Base-by-base conservation (phyloP, 2,329 filamentous ascomycete genomes). In the Fusarium oligoseptatum region DNA sequence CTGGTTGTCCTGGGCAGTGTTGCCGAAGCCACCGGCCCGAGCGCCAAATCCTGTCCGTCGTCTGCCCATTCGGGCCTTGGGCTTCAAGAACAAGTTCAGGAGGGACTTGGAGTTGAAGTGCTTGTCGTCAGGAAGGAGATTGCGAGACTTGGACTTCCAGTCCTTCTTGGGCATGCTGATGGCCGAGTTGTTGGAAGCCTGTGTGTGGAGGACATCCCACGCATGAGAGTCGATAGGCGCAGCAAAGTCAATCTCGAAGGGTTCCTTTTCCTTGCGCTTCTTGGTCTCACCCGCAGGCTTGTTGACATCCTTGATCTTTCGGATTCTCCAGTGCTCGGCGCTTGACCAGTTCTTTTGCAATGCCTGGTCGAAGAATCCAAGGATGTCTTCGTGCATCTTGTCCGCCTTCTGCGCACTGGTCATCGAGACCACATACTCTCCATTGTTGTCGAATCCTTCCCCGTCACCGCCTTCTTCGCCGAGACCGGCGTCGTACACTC, bases 281-380 rank as follows among this genome's bases (percentile, higher is more conserved):
- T 89, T 92, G 79, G 82, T 89, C 61, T 85, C 83, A 15, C 89
- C 87, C 10, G 89, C 86, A 9, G 91, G 88, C 82, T 95, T 95
- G 78, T 87, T 89, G 79, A 88, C 85, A 74, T 92, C 91, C 80
- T 98, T 98, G 83, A 99, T 97, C 80, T 95, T 95, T 72, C 94
- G 90, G 80, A 99, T 98, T 76, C 96, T 93, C 97, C 97, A 99
- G 83, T 99, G 97, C 82, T 98, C 97, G n/a, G 97, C 96, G 58
- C 95, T 97, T 7, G 93, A 93, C 96, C 97, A 99, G 80, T 98
- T 98, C 88, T 98, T 98, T 81, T 97, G 94, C 50, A 98, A 85
- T 3, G 96, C 95, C 80, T 98, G 95, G 82, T 99, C 97, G 80
- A 99, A 99, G 85, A 98, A 99, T 80, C 94, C 93, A n/a, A 99